Evolutionary conservation across 1,139 yeast species (phyloP).

Genomic region (Yamadazyma triangularis): DNA sequence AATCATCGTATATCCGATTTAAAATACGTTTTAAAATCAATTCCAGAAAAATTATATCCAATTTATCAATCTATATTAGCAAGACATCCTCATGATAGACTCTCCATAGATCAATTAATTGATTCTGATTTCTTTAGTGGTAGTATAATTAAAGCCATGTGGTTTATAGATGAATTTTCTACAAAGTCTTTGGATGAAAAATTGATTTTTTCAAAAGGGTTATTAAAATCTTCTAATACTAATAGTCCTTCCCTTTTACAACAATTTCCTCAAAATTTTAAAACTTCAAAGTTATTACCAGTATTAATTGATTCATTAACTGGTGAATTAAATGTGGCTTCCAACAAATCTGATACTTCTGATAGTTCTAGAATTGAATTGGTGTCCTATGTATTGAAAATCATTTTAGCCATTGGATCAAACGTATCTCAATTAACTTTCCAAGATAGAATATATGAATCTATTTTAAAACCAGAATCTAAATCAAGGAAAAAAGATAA

Average conservation of each 20-base stretch:
- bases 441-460: slow-evolving; percentile 56
- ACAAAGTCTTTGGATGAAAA: slow-evolving; percentile 71
- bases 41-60: slow-evolving; percentile 32
- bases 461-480: slow-evolving; percentile 25
- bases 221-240: slow-evolving; percentile 28
- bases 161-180: slow-evolving; percentile 79
- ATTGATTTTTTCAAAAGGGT: slow-evolving; percentile 61
- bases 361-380: slow-evolving; percentile 21
- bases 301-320: slow-evolving; percentile 47
- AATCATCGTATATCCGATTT: slow-evolving; percentile 43
- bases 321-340: slow-evolving; percentile 26
- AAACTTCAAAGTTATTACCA: slow-evolving; percentile 73
- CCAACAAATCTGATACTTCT: slow-evolving; percentile 11
- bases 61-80: slow-evolving; percentile 35
- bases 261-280: slow-evolving; percentile 67
- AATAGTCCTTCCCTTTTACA: slow-evolving; percentile 37
- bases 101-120: slow-evolving; percentile 48
- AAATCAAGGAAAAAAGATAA: slow-evolving; percentile 34
- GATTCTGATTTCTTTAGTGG: slow-evolving; percentile 66
- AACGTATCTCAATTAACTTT: slow-evolving; percentile 73
- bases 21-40: slow-evolving; percentile 40
- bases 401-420: slow-evolving; percentile 61
- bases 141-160: slow-evolving; percentile 75
- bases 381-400: slow-evolving; percentile 50
- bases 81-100: slow-evolving; percentile 40